A percentile compares a stretch with the other conserved stretches of the same genome.
phyloP scores from a whole-genome alignment of 2,329 filamentous ascomycete species.

The Chaetomium globosum region DNA sequence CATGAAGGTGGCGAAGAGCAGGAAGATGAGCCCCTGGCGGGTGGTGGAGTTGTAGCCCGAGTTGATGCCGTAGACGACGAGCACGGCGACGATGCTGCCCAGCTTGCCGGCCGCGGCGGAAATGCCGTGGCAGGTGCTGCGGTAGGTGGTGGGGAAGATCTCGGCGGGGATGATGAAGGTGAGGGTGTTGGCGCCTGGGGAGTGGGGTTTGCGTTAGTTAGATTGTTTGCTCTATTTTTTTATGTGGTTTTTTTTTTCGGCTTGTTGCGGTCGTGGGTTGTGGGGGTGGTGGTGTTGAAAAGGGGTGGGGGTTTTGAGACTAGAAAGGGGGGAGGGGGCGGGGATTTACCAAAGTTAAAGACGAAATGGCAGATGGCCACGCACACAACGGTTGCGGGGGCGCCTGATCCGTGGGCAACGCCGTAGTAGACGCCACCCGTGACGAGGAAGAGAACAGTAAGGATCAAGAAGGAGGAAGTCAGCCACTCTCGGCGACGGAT shows the following conservation, averaged over 20 bases:
- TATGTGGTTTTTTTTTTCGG: neutral
- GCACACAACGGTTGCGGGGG: conserved; percentile 53
- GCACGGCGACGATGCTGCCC: conserved; percentile 56
- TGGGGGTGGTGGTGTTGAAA: neutral
- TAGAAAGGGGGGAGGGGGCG: neutral
- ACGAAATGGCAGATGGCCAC: conserved; percentile 58
- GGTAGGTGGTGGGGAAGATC: conserved; percentile 65
- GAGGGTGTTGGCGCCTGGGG: conserved; percentile 59
- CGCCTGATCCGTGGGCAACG: conserved; percentile 47
- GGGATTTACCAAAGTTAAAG: conserved; percentile 55
- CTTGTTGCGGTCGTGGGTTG: too few relatives aligned
- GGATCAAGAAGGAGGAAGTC: conserved; percentile 52
- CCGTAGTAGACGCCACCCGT: conserved; percentile 56
- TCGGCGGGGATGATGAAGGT: conserved; percentile 68
- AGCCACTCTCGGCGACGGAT: conserved; percentile 54
- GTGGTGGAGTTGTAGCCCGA: conserved; percentile 46
- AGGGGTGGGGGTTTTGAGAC: neutral
- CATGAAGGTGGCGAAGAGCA: conserved; percentile 55
- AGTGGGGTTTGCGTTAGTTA: neutral
- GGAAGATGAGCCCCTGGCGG: conserved; percentile 54
- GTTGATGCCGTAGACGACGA: conserved; percentile 56
- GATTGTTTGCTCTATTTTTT: neutral
- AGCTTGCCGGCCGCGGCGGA: conserved; percentile 63
- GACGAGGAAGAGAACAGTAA: conserved; percentile 52
- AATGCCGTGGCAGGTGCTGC: conserved; percentile 64